Base-by-base conservation (phyloP, 306 rosid species). In the Gillenia trifoliata region DNA sequence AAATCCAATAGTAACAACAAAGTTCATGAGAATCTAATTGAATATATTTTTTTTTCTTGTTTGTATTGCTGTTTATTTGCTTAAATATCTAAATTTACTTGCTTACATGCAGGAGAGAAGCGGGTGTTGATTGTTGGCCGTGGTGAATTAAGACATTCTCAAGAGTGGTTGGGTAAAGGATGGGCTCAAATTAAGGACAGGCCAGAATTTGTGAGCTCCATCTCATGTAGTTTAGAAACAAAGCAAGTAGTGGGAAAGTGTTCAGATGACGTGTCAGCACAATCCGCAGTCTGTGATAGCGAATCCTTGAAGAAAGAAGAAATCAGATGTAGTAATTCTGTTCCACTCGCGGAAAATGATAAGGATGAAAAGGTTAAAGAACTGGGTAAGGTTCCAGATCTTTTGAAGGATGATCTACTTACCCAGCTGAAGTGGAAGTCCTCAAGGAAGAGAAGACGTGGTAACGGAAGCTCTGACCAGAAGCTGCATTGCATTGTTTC, bases 151-250 rank as follows among this genome's bases (percentile, higher is more conserved):
- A 82, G 98, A 77, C 81, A 43, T 63, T 85, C 98, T 71, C 91
- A 81, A 79, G 98, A 93, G 50, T 93, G 98, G 97, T 77, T 87
- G 9, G 92, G 85, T 38, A 79, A 63, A 70, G 82, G 67, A 76
- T 93, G 98, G 98, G 64, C 66, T 17, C 74, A 64, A 5, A 59
- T 83, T 57, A 83, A 75, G 80, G 90, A 70, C 70, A 81, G 92
- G 77, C 87, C 93, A 20, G 98, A 93, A 68, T 70, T 93, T 43
- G 94, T 75, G 22, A 64, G 75, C 34, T 82, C 72, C 13, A 47
- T 88, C 57, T 33, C 81, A 56, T 66, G 76, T 64, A 57, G 55
- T 60, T 70, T 79, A 23, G 80, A 83, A n/a, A 17, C 81, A 4
- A 67, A 78, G n/a, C 72, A 71, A 72, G 66, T 47, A 34, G 56